Evolutionary conservation across 495 filamentous ascomycete species (phyloP).

Genomic region (Hyaloscypha hepaticicola): DNA sequence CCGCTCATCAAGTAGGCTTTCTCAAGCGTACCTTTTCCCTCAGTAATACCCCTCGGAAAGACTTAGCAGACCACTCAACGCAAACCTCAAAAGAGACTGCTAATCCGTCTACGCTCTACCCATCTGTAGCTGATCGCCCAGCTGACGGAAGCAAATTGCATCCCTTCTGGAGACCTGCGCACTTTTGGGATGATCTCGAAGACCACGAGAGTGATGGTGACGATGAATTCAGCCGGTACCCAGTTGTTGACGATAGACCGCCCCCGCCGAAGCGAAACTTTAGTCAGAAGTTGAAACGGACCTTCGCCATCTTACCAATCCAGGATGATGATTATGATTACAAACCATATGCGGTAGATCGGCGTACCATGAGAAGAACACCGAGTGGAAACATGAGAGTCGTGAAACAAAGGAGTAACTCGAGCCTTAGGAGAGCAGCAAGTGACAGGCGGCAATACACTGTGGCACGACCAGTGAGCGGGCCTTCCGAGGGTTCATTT

Average conservation of each 20-base stretch:
- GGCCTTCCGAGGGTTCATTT: slow-evolving; percentile 13
- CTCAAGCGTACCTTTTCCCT: slow-evolving; percentile 42
- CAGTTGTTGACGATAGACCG: slow-evolving; percentile 41
- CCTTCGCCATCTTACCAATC: slow-evolving; percentile 52
- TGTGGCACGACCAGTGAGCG: slow-evolving; percentile 20
- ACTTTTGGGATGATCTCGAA: slow-evolving; percentile 66
- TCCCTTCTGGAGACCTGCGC: slow-evolving; percentile 75
- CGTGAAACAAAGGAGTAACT: slow-evolving; percentile 41
- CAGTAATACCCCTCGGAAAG: slow-evolving; percentile 22
- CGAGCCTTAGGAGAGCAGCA: slow-evolving; percentile 16
- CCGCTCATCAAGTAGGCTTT: slow-evolving; percentile 41
- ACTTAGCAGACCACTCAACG: slow-evolving; percentile 22
- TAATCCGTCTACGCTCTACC: slow-evolving; percentile 33
- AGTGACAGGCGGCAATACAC: slow-evolving; percentile 11
- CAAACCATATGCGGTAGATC: slow-evolving; percentile 42
- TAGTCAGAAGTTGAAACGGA: slow-evolving; percentile 41
- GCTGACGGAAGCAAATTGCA: slow-evolving; percentile 61
- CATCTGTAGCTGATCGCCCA: slow-evolving; percentile 41
- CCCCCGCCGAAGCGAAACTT: slow-evolving; percentile 49
- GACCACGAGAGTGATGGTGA: slow-evolving; percentile 46
- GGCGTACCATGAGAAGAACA: slow-evolving; percentile 49
- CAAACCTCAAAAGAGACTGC: slow-evolving; percentile 26
- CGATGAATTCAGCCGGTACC: slow-evolving; percentile 32
- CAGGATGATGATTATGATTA: slow-evolving; percentile 40
- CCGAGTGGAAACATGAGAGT: slow-evolving; percentile 49